phyloP scores from a whole-genome alignment of 2,329 filamentous ascomycete species.

The Aureobasidium zeae region DNA sequence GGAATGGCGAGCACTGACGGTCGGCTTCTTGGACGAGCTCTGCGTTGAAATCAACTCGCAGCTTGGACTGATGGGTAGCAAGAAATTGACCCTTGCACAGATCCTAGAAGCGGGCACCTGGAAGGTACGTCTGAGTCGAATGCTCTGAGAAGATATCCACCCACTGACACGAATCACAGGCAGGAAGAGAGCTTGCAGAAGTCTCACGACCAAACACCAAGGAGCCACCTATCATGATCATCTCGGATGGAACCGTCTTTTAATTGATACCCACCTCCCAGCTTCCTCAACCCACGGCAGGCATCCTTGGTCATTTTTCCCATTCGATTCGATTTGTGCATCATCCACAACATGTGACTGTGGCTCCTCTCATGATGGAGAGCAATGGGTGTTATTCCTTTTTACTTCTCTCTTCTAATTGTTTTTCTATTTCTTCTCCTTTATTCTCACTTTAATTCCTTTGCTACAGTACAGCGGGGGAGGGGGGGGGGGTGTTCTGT shows the following conservation, averaged over 20 bases:
- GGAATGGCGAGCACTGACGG: slow-evolving; percentile 67
- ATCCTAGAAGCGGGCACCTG: slow-evolving; percentile 93
- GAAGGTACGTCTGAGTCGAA: slow-evolving; percentile 58
- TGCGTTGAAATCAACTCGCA: slow-evolving; percentile 58
- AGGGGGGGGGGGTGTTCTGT: too few relatives aligned
- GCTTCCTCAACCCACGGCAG: too few relatives aligned
- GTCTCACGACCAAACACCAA: slow-evolving; percentile 93
- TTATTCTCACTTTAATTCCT: neutral
- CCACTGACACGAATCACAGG: slow-evolving; percentile 43
- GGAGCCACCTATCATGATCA: slow-evolving; percentile 89
- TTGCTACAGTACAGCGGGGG: too few relatives aligned
- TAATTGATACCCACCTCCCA: slow-evolving; percentile 47
- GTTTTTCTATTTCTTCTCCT: slow-evolving; percentile 11
- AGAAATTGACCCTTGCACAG: slow-evolving; percentile 69
- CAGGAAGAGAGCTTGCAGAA: slow-evolving; percentile 90
- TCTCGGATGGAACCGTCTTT: slow-evolving; percentile 94
- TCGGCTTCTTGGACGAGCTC: slow-evolving; percentile 65
- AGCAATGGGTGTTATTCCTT: too few relatives aligned
- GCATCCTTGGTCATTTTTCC: slow-evolving; percentile 13
- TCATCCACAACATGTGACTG: too few relatives aligned
- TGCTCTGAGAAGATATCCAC: slow-evolving; percentile 5
- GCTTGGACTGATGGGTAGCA: slow-evolving; percentile 58
- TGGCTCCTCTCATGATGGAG: too few relatives aligned
- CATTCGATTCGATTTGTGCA: slow-evolving; percentile 8
- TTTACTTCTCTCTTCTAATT: slow-evolving; percentile 7